Evolutionary conservation across 1,284 basidiomycete species (phyloP), one percentile per base, ranked within the genome.

Genomic region (Cryptococcus floricola): DNA sequence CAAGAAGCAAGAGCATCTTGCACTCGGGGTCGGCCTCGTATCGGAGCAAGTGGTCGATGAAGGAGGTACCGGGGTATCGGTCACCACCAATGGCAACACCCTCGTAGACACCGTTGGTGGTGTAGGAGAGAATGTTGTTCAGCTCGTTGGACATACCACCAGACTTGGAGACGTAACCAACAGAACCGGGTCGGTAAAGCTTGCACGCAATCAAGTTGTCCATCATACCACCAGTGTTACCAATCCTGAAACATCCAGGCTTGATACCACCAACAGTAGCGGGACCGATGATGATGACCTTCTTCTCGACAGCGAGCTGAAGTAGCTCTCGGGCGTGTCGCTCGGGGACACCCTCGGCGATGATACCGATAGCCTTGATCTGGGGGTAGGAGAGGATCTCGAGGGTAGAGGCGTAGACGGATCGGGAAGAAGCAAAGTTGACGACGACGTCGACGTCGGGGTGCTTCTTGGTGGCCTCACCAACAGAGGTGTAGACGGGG

Each of bases 111-210:
- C 95, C 96, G 81, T 98, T 94, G 76, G 94, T 97, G 75, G 90
- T 87, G 75, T 96, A 85, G 47, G 93, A 94, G 64, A 98, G 87
- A 75, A 98, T 98, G 83, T 98, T 98, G 89, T 98, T 98, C 69
- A 98, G 83, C 81, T 98, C 96, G 83, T 98, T 98, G 68, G 95
- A 98, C 96, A 98, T 98, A 78, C 96, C 95, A 67, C 95, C 95
- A 13, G 95, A 98, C 82, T 98, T 98, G 80, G 92, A 97, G 76
- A 98, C 95, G 80, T 98, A 98, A 73, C 92, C 95, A 69, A 98
- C 91, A 23, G 93, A 94, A 60, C 95, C 96, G 47, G 94, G 81
- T 71, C 94, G 91, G 86, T 98, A 98, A 63, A 98, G 89, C 84
- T 98, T 98, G 64, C 93, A 97, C 14, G 94, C 81, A 70, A 98